Evolutionary conservation across 495 filamentous ascomycete species (phyloP).

Genomic region (Neurospora sublineolata): DNA sequence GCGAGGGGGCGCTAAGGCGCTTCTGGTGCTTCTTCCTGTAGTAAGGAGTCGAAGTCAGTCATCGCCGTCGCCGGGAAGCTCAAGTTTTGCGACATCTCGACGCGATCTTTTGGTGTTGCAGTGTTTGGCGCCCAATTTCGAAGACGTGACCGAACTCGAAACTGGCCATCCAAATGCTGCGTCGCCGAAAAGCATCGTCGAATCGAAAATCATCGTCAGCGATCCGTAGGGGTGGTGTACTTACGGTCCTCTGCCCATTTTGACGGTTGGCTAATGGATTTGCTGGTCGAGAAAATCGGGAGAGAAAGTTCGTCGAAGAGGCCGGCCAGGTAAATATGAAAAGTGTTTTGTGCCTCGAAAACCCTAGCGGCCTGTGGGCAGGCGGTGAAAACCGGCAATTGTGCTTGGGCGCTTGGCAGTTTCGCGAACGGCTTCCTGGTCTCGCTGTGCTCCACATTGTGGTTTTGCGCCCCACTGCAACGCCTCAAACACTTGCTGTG

Average conservation of each 20-base stretch:
- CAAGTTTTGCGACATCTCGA: background rate
- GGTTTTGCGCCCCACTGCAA: background rate
- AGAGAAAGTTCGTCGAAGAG: conserved; percentile 12
- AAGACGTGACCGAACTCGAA: background rate
- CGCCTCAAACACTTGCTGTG: background rate
- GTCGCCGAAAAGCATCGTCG: background rate
- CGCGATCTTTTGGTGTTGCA: conserved; percentile 1
- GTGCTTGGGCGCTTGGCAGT: conserved; percentile 6
- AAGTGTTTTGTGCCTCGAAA: conserved; percentile 23
- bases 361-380: conserved; percentile 20
- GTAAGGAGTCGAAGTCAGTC: background rate
- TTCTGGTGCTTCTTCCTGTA: conserved; percentile 98
- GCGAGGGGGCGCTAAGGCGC: conserved; percentile 94
- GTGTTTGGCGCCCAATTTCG: background rate
- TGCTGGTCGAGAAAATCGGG: conserved; percentile 21
- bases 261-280: conserved; percentile 22
- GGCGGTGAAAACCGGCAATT: conserved; percentile 15
- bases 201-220: background rate
- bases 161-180: background rate
- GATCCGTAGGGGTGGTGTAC: conserved; percentile 12
- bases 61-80: background rate
- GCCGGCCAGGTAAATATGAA: conserved; percentile 9
- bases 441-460: background rate
- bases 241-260: conserved; percentile 43
- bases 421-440: background rate